Evolutionary conservation across 2,329 filamentous ascomycete species (phyloP), one percentile per base, ranked within the genome.

Genomic region (Hypomyces rosellus): DNA sequence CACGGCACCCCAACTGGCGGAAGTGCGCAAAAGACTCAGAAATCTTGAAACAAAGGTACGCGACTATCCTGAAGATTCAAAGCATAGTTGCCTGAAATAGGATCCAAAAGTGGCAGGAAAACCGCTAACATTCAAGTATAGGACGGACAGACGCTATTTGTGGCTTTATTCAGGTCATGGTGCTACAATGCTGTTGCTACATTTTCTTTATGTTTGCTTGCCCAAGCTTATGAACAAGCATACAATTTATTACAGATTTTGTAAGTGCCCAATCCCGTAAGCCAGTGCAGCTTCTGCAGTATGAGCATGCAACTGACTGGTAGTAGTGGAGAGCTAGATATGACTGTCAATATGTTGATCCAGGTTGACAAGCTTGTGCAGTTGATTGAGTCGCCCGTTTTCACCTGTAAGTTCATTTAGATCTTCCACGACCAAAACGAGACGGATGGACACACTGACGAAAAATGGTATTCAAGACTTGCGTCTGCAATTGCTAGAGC

Each of bases 361-460:
- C 95, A 99, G 66, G 96, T 99, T 59, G 93, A 99, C 69, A 99
- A 99, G 68, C 78, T 99, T 14, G 93, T 99, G 12, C 93, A 99
- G 67, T 78, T 99, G 14, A 83, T 99, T 37, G 93, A 99, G 67
- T 97, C 91, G 0, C 93, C 93, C 0, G 93, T 99, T 1, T 99
- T 99, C 63, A 99, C 93, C 43, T 99, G 89, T 95, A 69, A 70
- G 84, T 67, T 13, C 40, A 16, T 6, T 45, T 13, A 3, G 39
- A 38, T 15, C 15, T 20, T 33, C 22, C 7, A 12, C 22, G 14
- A 25, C 13, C 6, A 12, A 18, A 14, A 11, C 4, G 7, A 22
- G 16, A 7, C 5, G 13, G 15, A 18, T 5, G 20, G 6, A 6
- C 39, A 30, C 15, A 30, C 34, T 14, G 3, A 42, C 46, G 18